A percentile compares a stretch with the other conserved stretches of the same genome.
These are phyloP conservation scores for Aphanoascus verrucosus DNA, from an alignment of 2,329 filamentous ascomycete genomes.

Conservation along the genomic window DNA sequence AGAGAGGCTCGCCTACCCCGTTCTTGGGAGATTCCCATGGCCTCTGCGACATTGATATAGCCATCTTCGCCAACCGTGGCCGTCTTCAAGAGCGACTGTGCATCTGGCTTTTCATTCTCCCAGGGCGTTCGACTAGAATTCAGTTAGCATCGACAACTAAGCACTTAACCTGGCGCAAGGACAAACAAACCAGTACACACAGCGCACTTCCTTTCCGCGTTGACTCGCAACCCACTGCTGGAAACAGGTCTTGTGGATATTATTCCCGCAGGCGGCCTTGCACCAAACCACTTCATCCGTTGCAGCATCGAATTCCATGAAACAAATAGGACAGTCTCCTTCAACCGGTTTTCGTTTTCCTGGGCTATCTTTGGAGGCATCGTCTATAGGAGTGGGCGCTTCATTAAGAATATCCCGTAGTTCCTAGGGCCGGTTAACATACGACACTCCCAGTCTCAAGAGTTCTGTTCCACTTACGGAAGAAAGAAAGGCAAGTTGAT, in stretches of 20 bases:
- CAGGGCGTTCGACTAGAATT: conserved; percentile 32
- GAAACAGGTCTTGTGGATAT: conserved; percentile 50
- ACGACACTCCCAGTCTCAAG: neutral
- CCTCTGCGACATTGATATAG: conserved; percentile 37
- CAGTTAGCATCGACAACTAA: neutral
- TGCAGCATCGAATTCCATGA: conserved; percentile 42
- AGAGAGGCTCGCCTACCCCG: conserved; percentile 26
- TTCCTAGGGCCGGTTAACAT: conserved; percentile 31
- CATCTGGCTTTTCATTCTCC: conserved; percentile 25
- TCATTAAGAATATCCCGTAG: conserved; percentile 45
- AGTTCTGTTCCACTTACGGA: conserved; percentile 27
- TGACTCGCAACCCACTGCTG: conserved; percentile 40
- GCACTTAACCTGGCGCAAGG: neutral
- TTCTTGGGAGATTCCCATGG: conserved; percentile 32
- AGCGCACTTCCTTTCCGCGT: conserved; percentile 25
- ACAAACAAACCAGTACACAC: conserved; percentile 36
- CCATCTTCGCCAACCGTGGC: conserved; percentile 29
- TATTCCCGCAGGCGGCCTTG: conserved; percentile 51
- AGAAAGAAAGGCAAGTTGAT: conserved; percentile 50
- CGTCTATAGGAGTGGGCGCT: conserved; percentile 39
- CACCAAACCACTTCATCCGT: conserved; percentile 47
- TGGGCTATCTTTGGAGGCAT: conserved; percentile 27
- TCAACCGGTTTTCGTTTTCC: conserved; percentile 49
- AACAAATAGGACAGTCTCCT: conserved; percentile 55
- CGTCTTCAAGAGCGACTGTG: conserved; percentile 24